Evolutionary conservation across 176 grass and related monocot genomes (phyloP).

Genomic region (Luzula sylvatica): DNA sequence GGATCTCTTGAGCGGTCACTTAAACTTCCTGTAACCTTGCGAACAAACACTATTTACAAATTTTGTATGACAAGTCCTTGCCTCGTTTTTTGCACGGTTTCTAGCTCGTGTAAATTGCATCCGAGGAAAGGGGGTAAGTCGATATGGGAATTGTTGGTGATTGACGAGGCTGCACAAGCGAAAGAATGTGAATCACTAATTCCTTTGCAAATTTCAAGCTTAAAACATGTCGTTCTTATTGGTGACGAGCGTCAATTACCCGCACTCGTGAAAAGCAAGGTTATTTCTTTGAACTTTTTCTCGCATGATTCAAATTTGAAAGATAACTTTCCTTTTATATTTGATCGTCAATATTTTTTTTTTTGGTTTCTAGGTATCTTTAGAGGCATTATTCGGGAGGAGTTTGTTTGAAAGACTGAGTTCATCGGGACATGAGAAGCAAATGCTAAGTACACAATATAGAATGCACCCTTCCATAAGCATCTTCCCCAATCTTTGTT

Average conservation of each 20-base stretch:
- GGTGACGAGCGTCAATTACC: slow-evolving; percentile 74
- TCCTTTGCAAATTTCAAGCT: slow-evolving; percentile 33
- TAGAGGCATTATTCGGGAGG: slow-evolving; percentile 53
- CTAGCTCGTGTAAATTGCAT: slow-evolving; percentile 41
- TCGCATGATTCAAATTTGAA: not conserved
- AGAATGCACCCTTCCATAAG: slow-evolving; percentile 85
- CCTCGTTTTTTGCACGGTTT: slow-evolving; percentile 59
- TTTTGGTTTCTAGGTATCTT: slow-evolving; percentile 29
- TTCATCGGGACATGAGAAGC: slow-evolving; percentile 55
- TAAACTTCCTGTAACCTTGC: slow-evolving; percentile 38
- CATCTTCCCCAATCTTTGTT: slow-evolving; percentile 55
- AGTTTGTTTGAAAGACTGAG: slow-evolving; percentile 69
- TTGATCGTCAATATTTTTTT: not conserved
- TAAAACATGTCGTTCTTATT: slow-evolving; percentile 62
- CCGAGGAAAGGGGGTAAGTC: slow-evolving; percentile 7
- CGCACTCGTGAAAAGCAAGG: slow-evolving; percentile 73
- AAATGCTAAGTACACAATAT: slow-evolving; percentile 69
- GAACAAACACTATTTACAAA: not conserved
- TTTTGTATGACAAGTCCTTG: slow-evolving; percentile 41
- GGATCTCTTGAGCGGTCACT: slow-evolving; percentile 26
- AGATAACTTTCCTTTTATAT: not conserved
- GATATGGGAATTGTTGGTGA: slow-evolving; percentile 38
- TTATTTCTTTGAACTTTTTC: slow-evolving; percentile 14
- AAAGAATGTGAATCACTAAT: slow-evolving; percentile 79
- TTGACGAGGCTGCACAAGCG: slow-evolving; percentile 77